Evolutionary conservation across 805 yeast species (phyloP).

Genomic region (Myxozyma kluyveri): DNA sequence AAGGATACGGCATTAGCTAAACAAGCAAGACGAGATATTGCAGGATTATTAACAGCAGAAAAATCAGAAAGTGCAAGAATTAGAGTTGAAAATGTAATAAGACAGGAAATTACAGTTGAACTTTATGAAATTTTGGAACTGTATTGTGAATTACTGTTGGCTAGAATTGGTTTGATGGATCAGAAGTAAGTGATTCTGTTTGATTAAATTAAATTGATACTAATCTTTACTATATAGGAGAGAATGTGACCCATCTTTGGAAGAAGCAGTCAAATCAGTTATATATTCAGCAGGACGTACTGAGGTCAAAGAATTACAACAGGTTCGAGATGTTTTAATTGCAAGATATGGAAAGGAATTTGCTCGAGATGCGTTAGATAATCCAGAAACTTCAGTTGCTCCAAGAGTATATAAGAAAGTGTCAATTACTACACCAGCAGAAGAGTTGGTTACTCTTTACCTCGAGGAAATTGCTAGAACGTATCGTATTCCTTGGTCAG

Average conservation of each 20-base stretch:
- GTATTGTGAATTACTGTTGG: slow-evolving; percentile 75
- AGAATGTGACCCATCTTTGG: slow-evolving; percentile 56
- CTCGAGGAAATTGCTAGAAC: slow-evolving; percentile 77
- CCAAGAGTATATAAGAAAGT: slow-evolving; percentile 64
- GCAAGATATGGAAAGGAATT: slow-evolving; percentile 69
- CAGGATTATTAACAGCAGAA: slow-evolving; percentile 64
- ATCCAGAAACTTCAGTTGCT: slow-evolving; percentile 55
- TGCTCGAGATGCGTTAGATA: slow-evolving; percentile 53
- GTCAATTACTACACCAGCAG: slow-evolving; percentile 62
- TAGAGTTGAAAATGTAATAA: slow-evolving; percentile 76
- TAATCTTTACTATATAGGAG: slow-evolving; percentile 11
- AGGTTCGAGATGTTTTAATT: slow-evolving; percentile 59
- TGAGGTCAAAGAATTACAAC: slow-evolving; percentile 68
- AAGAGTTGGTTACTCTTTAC: slow-evolving; percentile 64
- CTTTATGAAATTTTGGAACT: slow-evolving; percentile 74
- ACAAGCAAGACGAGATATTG: slow-evolving; percentile 67
- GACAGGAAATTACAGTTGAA: slow-evolving; percentile 79
- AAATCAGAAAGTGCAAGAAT: slow-evolving; percentile 81
- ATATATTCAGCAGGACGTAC: slow-evolving; percentile 69
- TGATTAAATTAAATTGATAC: background rate
- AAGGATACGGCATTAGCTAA: slow-evolving; percentile 73
- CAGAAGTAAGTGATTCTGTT: slow-evolving; percentile 35
- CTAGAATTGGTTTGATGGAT: slow-evolving; percentile 64
- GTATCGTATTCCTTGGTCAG: slow-evolving; percentile 71
- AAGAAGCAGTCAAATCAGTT: slow-evolving; percentile 71